Evolutionary conservation across 768 basidiomycete species (phyloP), one percentile per base, ranked within the genome.

Genomic region (Fistulinella prunicolor): DNA sequence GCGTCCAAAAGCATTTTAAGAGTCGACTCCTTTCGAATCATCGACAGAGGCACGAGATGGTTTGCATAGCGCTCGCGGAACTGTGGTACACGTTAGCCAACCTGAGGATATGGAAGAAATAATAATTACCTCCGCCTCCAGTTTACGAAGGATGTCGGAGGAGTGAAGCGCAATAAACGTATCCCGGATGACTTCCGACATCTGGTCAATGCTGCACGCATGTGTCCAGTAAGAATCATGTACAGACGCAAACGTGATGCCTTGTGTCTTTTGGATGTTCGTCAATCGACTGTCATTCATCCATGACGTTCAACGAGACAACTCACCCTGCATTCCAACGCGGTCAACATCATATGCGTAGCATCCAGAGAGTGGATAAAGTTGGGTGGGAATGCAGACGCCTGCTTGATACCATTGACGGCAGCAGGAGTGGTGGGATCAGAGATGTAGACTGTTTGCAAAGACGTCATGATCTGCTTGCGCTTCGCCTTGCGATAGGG

Each of bases 201-300:
- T 95, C 43, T 81, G 70, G 68, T 96, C 90, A 45, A 97, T 86
- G 55, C 77, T 80, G 38, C 72, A 80, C 0, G 96, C 87, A 62
- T 99, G 96, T 4, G 95, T 97, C 96, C 96, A 99, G 70, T 97
- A 99, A 1, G 96, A 98, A 63, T 99, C 96, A 63, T 99, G 96
- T 10, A 99, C 96, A 1, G 93, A 89, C 1, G 95, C 94, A 65
- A 97, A 98, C 0, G 85, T 84, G 55, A 99, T 61, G 30, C 74
- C 76, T 59, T 79, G 80, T 12, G 83, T 79, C 89, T 93, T 29
- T 58, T 3, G 32, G 16, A 44, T 9, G 12, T 30, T 12, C 26
- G 8, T 65, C 37, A 43, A 49, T 50, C 19, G 54, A 36, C 34
- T 10, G 9, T 21, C 17, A 20, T 23, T 26, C 9, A 26, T 13